phyloP scores from a whole-genome alignment of 139 green algal genomes.

The Marvania coccoides region DNA sequence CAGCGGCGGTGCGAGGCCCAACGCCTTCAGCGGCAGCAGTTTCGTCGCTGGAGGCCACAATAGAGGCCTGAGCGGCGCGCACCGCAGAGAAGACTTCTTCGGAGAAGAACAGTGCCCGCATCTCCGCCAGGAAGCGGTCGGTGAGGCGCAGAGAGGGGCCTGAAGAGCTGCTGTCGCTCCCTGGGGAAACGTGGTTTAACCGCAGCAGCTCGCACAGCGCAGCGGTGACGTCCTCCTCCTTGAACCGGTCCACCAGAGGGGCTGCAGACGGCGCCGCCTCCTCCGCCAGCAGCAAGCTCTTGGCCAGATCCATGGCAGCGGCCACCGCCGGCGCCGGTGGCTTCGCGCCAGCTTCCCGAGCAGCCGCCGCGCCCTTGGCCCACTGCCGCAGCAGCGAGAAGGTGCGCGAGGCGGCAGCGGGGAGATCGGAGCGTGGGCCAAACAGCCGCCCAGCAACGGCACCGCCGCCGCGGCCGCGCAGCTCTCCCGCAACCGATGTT shows the following conservation, averaged over 20 bases:
- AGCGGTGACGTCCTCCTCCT: not conserved
- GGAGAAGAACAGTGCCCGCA: constrained; percentile 3
- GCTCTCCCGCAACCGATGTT: no score
- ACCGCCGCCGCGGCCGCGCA: not conserved
- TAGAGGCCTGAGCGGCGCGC: not conserved
- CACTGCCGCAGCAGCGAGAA: not conserved
- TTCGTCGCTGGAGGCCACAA: not conserved
- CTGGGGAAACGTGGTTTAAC: not conserved
- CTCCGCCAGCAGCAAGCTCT: not conserved
- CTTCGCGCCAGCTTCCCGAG: not conserved
- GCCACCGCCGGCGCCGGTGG: not conserved
- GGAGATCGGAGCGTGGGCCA: not conserved
- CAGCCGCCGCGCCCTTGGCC: not conserved
- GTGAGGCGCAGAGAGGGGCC: not conserved
- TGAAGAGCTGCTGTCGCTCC: no score
- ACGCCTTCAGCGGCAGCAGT: not conserved
- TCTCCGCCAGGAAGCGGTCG: not conserved
- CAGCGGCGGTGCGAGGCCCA: not conserved
- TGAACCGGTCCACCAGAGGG: not conserved
- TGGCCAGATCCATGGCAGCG: not conserved
- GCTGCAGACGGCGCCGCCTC: not conserved
- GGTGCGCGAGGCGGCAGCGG: not conserved
- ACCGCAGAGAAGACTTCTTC: no score
- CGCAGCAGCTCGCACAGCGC: constrained; percentile 5
- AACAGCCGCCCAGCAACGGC: not conserved